Conservation (phyloP, 441 rosid species). For the Lepidium campestre region DNA sequence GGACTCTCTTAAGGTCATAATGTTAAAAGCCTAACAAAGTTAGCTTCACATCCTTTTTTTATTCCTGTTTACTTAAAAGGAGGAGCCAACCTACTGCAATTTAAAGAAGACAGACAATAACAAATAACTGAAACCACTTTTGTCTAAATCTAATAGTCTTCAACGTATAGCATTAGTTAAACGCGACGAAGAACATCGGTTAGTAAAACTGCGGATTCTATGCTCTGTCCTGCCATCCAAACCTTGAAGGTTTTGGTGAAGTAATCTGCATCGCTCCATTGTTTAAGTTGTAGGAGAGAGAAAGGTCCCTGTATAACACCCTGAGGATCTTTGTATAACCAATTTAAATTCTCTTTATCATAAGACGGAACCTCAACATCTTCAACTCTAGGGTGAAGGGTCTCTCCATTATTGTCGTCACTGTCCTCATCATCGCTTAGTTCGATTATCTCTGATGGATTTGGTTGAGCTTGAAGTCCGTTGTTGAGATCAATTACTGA, state of each 20-base stretch:
- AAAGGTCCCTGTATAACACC: constrained; percentile 69
- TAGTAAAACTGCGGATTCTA: constrained; percentile 39
- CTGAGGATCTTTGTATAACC: constrained; percentile 71
- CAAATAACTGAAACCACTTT: neutral
- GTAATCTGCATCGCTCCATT: constrained; percentile 50
- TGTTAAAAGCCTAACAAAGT: neutral
- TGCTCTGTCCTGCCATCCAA: constrained; percentile 59
- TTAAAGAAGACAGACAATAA: neutral
- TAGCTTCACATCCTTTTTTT: constrained; percentile 2
- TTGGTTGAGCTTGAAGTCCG: constrained; percentile 12
- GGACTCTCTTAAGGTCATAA: neutral
- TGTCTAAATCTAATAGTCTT: constrained; percentile 6
- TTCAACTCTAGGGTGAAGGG: constrained; percentile 21
- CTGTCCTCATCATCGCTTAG: constrained; percentile 44
- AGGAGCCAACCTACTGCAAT: neutral
- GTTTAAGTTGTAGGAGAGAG: constrained; percentile 47
- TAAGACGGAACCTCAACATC: neutral
- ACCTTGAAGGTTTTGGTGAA: constrained; percentile 63
- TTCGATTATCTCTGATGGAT: constrained; percentile 42
- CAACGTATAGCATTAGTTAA: neutral
- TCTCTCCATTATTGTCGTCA: constrained; percentile 27
- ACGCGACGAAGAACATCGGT: constrained; percentile 30
- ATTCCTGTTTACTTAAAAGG: constrained; percentile 20
- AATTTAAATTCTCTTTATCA: constrained; percentile 29
- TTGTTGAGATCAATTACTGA: neutral